Evolutionary conservation across 2,329 filamentous ascomycete genomes (phyloP), one percentile per base, ranked within the genome.

Genomic region (Colletotrichum zoysiae): DNA sequence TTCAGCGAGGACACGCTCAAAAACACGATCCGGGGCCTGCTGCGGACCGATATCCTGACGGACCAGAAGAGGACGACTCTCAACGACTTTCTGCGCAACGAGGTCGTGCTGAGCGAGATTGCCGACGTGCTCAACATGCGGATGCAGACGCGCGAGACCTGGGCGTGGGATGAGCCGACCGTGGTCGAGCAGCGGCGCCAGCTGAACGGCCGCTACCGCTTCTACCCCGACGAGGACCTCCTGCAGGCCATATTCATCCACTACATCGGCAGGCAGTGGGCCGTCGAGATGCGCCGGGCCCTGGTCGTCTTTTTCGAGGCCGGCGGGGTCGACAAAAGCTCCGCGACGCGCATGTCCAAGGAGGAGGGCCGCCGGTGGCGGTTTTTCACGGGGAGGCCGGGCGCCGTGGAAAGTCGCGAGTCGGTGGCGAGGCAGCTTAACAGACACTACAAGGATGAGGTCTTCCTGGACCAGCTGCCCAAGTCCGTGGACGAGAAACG

Each of bases 381-480:
- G 75, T 89, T 86, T 75, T 78, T 86, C 40, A 75, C 76, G 44
- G 11, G 20, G 46, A 26, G 4, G n/a, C 23, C 42, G 33, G n/a
- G 4, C 12, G 35, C 16, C 1, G 23, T 55, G 5, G 65, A 67
- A 5, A 51, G 14, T 11, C 1, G 9, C 2, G 59, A 23, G 1
- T 76, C 82, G 5, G 81, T 83, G 14, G 75, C 82, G 8, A 61
- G 76, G 3, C 77, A 81, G 42, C 80, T 79, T 40, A 60, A 76
- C 0, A 78, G 71, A n/a, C 88, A 87, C 74, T 74, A 76, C 62
- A 56, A 76, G 18, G 42, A 80, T 0, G 78, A 85, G 3, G 88
- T 88, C 71, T 89, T 91, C 74, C 82, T 91, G 78, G 86, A 85
- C 42, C 87, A 90, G 73, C 79, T 91, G 20, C 87, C 87, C 5